Evolutionary conservation across 176 grass and related monocot species (phyloP), one percentile per base, ranked within the genome.

Genomic region (Miscanthus lutarioriparius): DNA sequence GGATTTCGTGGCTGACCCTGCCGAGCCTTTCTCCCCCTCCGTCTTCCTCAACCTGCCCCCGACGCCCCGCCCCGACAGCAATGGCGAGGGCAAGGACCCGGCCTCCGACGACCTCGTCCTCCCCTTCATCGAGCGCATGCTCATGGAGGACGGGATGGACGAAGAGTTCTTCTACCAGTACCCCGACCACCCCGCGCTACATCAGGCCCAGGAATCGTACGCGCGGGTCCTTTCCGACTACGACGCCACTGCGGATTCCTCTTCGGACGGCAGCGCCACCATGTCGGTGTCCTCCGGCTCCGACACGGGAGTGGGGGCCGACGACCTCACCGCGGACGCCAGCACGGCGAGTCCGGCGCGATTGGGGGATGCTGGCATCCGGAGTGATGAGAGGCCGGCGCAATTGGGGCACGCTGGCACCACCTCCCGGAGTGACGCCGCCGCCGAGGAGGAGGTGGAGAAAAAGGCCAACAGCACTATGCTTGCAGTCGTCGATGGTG

Each of bases 141-240:
- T 75, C 28, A 75, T 56, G 73, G 73, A 75, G 10, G 73, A 75
- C 17, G 73, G 53, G 47, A 22, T 56, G 8, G 27, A 51, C 27
- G 72, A 51, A 27, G 1, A 53, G 40, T 47, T 73, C 70, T 47
- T 73, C 13, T 73, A 47, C 70, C 70, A 73, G 5, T 35, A 22
- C 73, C 47, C 0, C 0, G 48, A 53, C 10, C 47, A 75, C 9
- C 28, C 48, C 28, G 28, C 48, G 17, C 73, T 75, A 1, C 73
- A 35, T 30, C 15, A 35, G 0, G 67, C 54, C 7, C 66, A 86
- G 68, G n/a, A 73, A 15, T 14, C 84, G 22, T 86, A 74, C 67
- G 64, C 69, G 3, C 66, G 80, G 17, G 80, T 86, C 53, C 76
- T 86, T 8, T 63, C 53, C n/a, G n/a, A n/a, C n/a, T n/a, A n/a